Evolutionary conservation across 306 rosid species (phyloP), one percentile per base, ranked within the genome.

Genomic region (Alnus rubra): DNA sequence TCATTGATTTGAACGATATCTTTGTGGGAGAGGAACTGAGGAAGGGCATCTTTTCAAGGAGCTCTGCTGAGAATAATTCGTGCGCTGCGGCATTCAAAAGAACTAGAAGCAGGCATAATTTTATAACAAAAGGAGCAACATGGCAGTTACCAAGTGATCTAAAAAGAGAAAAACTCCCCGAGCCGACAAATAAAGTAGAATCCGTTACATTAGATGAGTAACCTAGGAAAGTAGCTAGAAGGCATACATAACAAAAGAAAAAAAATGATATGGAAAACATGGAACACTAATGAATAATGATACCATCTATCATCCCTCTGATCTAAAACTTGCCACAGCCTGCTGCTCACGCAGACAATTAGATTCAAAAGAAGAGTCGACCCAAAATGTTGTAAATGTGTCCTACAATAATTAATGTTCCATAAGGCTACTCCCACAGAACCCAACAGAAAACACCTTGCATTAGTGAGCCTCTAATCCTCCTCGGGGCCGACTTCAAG

Each of bases 401-500:
- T 50, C 80, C 44, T 35, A n/a, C 48, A 75, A 78, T 79, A 50
- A 39, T 65, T 60, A 78, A 63, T 19, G 72, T 75, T 69, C 50
- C 18, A 69, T 4, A 71, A 59, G 71, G 83, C 55, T 75, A 60
- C 68, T 30, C 18, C 55, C 9, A 63, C 75, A 37, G 19, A 70
- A 71, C 18, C 60, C 52, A 59, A 69, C 8, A 2, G 30, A 44
- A 42, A 58, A 49, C 33, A 65, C 50, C 64, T 11, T 54, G 37
- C 47, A 54, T 52, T n/a, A 23, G 8, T 52, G 68, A 3, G 15
- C 47, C 69, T 74, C 88, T 80, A 76, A 59, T 81, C 80, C 74
- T 81, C 80, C 74, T 81, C 82, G 55, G 75, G 39, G 72, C 64
- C 77, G 51, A 95, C 98, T 78, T 81, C 90, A 69, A 95, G 99